These are phyloP conservation scores for Suhomyces wounanorum DNA, from an alignment of 1,139 yeast genomes.

Conservation along the genomic window DNA sequence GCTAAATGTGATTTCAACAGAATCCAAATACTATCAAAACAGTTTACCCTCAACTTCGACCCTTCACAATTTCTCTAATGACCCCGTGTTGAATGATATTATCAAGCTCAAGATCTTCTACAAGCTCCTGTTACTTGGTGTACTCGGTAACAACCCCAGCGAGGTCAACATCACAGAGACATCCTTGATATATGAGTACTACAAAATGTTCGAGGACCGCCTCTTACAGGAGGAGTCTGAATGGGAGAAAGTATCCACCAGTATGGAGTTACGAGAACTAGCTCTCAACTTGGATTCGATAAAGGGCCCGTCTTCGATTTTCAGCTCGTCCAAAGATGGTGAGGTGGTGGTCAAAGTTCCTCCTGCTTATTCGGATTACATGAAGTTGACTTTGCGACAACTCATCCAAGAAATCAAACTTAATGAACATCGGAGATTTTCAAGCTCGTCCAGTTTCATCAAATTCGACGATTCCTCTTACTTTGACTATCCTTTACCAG, in stretches of 20 bases:
- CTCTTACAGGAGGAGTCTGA: conserved; percentile 19
- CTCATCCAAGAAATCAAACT: conserved; percentile 26
- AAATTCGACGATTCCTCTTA: conserved; percentile 25
- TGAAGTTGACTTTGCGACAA: conserved; percentile 29
- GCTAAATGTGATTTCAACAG: conserved; percentile 30
- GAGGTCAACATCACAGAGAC: conserved; percentile 25
- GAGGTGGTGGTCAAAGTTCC: conserved; percentile 26
- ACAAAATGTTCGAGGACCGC: conserved; percentile 34
- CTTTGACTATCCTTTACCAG: conserved; percentile 40
- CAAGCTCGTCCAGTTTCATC: conserved; percentile 30
- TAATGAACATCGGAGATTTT: conserved; percentile 25
- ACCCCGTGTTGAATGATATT: conserved; percentile 34
- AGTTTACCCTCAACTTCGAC: conserved; percentile 16
- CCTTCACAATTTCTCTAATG: conserved; percentile 29
- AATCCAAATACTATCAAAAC: conserved; percentile 27
- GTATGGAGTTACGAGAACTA: conserved; percentile 2
- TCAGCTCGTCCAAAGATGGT: conserved; percentile 23
- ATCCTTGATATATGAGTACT: conserved; percentile 36
- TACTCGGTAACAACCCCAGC: conserved; percentile 40
- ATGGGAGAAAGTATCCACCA: not conserved
- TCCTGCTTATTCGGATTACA: conserved; percentile 24
- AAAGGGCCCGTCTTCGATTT: conserved; percentile 14
- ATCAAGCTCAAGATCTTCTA: conserved; percentile 39
- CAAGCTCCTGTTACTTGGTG: conserved; percentile 41
- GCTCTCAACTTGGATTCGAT: not conserved